Conservation (phyloP, 805 yeast species). For the Schizosaccharomyces osmophilus region DNA sequence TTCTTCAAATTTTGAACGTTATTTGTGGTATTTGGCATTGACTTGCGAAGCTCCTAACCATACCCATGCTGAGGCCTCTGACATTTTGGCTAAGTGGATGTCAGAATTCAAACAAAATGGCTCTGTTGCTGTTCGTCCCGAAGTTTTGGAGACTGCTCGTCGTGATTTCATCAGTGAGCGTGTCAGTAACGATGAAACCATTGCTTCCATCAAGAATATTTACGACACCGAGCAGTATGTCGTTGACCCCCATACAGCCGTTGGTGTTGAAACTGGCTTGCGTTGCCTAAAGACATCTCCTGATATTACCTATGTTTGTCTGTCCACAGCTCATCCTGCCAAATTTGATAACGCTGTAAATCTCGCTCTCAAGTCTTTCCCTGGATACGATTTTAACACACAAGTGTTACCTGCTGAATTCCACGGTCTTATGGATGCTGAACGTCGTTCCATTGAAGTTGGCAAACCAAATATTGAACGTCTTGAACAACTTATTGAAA, state of each 20-base stretch:
- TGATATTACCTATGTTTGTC: constrained; percentile 31
- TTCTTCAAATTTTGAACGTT: constrained; percentile 87
- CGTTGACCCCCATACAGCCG: constrained; percentile 90
- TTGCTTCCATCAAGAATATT: constrained; percentile 46
- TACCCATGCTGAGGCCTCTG: constrained; percentile 23
- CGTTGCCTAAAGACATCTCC: constrained; percentile 28
- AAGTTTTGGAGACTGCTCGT: constrained; percentile 41
- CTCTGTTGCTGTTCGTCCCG: constrained; percentile 41
- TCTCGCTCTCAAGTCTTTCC: constrained; percentile 37
- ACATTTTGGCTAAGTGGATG: constrained; percentile 53
- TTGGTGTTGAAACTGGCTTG: constrained; percentile 64
- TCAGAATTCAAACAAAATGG: constrained; percentile 49
- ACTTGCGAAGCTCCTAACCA: constrained; percentile 33
- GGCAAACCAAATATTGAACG: not conserved
- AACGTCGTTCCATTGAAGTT: constrained; percentile 31
- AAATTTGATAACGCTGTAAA: constrained; percentile 92
- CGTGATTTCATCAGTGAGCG: constrained; percentile 52
- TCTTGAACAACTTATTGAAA: not conserved
- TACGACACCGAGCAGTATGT: constrained; percentile 50
- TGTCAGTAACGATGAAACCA: constrained; percentile 47
- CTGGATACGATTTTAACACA: constrained; percentile 60
- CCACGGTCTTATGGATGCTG: constrained; percentile 40
- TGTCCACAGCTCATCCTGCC: constrained; percentile 97
- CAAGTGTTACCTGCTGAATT: constrained; percentile 80
- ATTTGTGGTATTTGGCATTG: constrained; percentile 71